Conservation (phyloP, 352 stramenopile genomes). For the Phytophthora pistaciae region DNA sequence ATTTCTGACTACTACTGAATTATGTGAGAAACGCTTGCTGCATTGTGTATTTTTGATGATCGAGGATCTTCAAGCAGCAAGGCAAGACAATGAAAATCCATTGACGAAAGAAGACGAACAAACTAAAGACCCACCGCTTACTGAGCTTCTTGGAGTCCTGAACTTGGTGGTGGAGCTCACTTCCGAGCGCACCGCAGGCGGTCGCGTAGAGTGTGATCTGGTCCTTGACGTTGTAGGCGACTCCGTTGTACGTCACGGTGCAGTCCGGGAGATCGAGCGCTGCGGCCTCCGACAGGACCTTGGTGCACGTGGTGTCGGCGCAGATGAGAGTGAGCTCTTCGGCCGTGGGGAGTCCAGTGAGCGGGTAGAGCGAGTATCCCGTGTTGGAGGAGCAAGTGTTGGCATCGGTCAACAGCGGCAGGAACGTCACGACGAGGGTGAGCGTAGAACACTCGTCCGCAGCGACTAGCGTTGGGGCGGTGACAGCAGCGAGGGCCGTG, state of each 20-base stretch:
- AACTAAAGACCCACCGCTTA: background rate
- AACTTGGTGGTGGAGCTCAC: conserved; percentile 8
- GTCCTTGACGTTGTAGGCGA: conserved; percentile 37
- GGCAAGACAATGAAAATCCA: conserved; percentile 2
- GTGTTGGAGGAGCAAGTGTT: conserved; percentile 37
- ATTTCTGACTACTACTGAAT: conserved; percentile 9
- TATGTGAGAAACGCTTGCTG: background rate
- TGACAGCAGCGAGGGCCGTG: conserved; percentile 14
- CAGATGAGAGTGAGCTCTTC: conserved; percentile 31
- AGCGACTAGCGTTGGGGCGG: conserved; percentile 14
- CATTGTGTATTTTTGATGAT: background rate
- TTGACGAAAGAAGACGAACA: background rate
- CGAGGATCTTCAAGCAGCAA: conserved; percentile 5
- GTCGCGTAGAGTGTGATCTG: conserved; percentile 33
- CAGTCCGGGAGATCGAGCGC: conserved; percentile 36
- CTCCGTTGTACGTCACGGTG: conserved; percentile 34
- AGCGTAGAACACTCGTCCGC: conserved; percentile 28
- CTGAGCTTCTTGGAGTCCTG: background rate
- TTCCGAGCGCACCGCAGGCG: conserved; percentile 27
- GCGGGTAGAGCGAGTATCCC: conserved; percentile 39
- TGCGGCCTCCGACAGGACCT: conserved; percentile 25
- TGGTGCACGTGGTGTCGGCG: conserved; percentile 34
- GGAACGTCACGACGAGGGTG: conserved; percentile 26
- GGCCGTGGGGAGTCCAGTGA: conserved; percentile 30
- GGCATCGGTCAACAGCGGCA: conserved; percentile 26